Evolutionary conservation across 179 eudicot species (phyloP).

Genomic region (Vitellaria paradoxa): DNA sequence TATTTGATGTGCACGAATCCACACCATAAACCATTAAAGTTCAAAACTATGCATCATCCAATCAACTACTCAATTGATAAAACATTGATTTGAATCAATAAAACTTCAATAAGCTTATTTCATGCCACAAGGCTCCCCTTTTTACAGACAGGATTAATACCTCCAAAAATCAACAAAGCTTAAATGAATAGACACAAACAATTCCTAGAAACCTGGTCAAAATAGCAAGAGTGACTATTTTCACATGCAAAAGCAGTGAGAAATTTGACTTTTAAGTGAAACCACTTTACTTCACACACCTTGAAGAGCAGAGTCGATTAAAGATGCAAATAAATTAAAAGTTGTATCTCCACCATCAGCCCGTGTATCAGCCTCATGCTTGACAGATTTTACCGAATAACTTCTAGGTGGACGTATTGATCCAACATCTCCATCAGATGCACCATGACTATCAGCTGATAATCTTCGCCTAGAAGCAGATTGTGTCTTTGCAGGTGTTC

Average conservation of each 20-base stretch:
- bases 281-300: constrained; percentile 36
- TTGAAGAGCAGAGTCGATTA: constrained; percentile 83
- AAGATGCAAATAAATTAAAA: constrained; percentile 68
- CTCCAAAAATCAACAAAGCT: background rate
- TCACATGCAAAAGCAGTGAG: background rate
- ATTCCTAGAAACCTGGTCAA: background rate
- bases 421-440: constrained; percentile 39
- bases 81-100: background rate
- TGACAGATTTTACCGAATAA: constrained; percentile 57
- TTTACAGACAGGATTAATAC: background rate
- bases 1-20: background rate
- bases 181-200: constrained; percentile 5
- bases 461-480: constrained; percentile 56
- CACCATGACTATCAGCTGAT: constrained; percentile 39
- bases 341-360: constrained; percentile 70
- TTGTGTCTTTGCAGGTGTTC: constrained; percentile 51
- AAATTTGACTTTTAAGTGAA: background rate
- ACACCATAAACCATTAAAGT: background rate
- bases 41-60: background rate
- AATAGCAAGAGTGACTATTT: background rate
- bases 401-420: constrained; percentile 41
- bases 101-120: background rate
- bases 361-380: constrained; percentile 59
- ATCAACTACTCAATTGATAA: background rate
- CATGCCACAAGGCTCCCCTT: background rate